Evolutionary conservation across 768 basidiomycete genomes (phyloP).

Genomic region (Panellus pusillus): DNA sequence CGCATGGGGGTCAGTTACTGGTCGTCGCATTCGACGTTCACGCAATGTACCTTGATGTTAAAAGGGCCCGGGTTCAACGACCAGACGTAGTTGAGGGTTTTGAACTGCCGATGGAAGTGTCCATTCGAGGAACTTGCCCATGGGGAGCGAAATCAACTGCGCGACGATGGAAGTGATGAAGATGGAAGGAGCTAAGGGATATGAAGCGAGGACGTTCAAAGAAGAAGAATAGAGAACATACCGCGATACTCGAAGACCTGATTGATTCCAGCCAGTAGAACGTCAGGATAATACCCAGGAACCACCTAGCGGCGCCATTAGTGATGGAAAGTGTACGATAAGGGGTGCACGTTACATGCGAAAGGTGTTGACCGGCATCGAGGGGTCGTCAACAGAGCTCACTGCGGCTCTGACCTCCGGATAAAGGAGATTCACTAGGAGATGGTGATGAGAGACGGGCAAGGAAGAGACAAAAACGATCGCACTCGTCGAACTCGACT

Average conservation of each 20-base stretch:
- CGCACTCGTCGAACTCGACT: conserved; percentile 7
- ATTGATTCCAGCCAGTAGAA: neutral
- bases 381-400: neutral
- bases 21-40: neutral
- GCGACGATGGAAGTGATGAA: conserved; percentile 65
- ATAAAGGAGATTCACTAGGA: neutral
- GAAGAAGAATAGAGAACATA: neutral
- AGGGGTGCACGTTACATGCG: too few relatives aligned
- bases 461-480: neutral
- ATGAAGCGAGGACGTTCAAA: neutral
- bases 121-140: conserved; percentile 67
- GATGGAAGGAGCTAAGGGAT: conserved; percentile 58
- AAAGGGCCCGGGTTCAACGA: conserved; percentile 81
- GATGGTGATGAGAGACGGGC: neutral
- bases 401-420: neutral
- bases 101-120: conserved; percentile 65
- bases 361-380: neutral
- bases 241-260: neutral
- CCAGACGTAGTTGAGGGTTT: conserved; percentile 70
- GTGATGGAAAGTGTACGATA: neutral
- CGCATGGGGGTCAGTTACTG: neutral
- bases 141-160: conserved; percentile 70
- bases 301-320: neutral
- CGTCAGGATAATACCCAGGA: neutral
- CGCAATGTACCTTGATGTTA: conserved; percentile 35